phyloP scores from a whole-genome alignment of 768 basidiomycete genomes.

The Termitomyces sp. region DNA sequence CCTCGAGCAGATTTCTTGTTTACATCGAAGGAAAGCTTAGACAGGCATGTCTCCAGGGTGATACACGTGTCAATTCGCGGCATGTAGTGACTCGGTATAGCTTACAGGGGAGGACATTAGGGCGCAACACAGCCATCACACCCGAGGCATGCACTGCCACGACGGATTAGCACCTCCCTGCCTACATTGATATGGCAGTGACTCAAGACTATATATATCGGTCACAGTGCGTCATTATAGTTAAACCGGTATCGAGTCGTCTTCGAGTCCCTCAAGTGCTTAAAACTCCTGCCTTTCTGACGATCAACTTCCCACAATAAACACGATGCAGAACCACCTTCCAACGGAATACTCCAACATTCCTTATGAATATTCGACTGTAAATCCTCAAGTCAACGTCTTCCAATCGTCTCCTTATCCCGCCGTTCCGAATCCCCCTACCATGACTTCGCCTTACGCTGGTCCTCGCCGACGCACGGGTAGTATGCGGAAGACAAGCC shows the following conservation, averaged over 20 bases:
- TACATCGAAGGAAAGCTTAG: neutral
- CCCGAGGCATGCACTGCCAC: neutral
- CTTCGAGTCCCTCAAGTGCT: neutral
- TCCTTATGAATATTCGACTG: constrained; percentile 17
- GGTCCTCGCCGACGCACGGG: constrained; percentile 14
- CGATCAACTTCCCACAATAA: neutral
- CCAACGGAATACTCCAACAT: constrained; percentile 14
- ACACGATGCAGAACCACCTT: constrained; percentile 22
- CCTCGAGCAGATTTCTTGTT: neutral
- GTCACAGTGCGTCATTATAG: constrained; percentile 3
- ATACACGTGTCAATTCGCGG: constrained; percentile 4
- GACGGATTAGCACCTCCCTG: too few relatives aligned
- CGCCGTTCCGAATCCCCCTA: neutral
- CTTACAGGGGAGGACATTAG: constrained; percentile 1
- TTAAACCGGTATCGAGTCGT: neutral
- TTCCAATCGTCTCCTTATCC: constrained; percentile 14
- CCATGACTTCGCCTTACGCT: constrained; percentile 9
- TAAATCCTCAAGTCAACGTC: constrained; percentile 10
- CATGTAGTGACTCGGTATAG: constrained; percentile 12
- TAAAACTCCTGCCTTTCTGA: constrained; percentile 2
- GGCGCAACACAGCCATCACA: neutral
- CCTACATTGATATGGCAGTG: constrained; percentile 6
- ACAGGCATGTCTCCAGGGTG: constrained; percentile 8
- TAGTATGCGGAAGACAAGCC: constrained; percentile 29
- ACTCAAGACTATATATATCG: constrained; percentile 5